These are phyloP conservation scores for Colletotrichum zoysiae DNA, from an alignment of 2,329 filamentous ascomycete genomes.

Conservation along the genomic window DNA sequence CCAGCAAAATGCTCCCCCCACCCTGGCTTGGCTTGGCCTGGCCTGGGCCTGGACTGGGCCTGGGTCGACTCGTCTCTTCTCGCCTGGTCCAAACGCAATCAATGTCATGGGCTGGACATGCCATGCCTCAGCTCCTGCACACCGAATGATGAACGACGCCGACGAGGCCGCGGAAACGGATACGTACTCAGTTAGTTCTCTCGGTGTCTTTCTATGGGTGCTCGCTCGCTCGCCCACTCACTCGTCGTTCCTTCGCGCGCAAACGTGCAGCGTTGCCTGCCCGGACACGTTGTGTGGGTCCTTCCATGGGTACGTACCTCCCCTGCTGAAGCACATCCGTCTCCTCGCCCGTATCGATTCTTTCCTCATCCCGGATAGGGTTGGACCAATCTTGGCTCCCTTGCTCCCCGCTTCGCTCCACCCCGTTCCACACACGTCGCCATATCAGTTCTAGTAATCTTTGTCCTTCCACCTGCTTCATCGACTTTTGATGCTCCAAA, in stretches of 20 bases:
- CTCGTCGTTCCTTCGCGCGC: constrained; percentile 24
- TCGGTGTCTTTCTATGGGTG: constrained; percentile 6
- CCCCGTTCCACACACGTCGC: constrained; percentile 21
- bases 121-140: background rate
- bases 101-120: constrained; percentile 2
- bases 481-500: constrained; percentile 8
- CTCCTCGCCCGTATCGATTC: constrained; percentile 30
- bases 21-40: background rate
- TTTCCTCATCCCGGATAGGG: constrained; percentile 35
- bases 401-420: constrained; percentile 36
- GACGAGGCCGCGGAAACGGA: background rate
- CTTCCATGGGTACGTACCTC: constrained; percentile 2
- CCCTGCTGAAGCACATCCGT: constrained; percentile 30
- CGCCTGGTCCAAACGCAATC: constrained; percentile 15
- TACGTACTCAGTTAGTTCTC: background rate
- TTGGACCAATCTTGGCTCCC: constrained; percentile 39
- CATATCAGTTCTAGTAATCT: background rate
- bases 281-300: constrained; percentile 24
- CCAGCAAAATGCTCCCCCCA: background rate
- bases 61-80: background rate
- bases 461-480: background rate
- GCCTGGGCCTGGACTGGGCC: too few species aligned
- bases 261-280: constrained; percentile 33
- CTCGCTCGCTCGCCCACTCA: background rate
- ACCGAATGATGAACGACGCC: constrained; percentile 9